Conservation (phyloP, 75 land plant genomes). For the Cryptomeria japonica region DNA sequence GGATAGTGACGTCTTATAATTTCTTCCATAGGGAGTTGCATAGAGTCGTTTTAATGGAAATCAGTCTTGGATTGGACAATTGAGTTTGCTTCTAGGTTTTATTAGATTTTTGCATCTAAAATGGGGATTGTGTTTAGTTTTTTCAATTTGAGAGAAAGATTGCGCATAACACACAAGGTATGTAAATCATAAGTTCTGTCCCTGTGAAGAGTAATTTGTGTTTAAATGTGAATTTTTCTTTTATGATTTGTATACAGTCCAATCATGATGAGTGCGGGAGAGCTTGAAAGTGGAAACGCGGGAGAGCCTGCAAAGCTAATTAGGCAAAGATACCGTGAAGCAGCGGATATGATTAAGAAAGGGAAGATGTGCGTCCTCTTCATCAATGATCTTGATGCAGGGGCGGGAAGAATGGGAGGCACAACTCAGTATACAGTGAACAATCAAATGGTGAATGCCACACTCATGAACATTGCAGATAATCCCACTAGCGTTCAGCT, state of each 20-base stretch:
- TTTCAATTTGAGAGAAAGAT: background rate
- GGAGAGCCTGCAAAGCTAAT: conserved; percentile 94
- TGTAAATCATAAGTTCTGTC: background rate
- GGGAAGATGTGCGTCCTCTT: conserved; percentile 93
- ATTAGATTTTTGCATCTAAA: conserved; percentile 1
- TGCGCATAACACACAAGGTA: background rate
- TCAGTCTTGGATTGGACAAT: background rate
- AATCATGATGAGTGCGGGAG: conserved; percentile 98
- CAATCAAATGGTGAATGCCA: conserved; percentile 98
- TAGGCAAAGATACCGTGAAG: conserved; percentile 92
- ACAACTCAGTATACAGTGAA: conserved; percentile 96
- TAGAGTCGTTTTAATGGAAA: background rate
- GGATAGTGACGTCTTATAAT: background rate
- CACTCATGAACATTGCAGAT: conserved; percentile 98
- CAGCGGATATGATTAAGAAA: conserved; percentile 86
- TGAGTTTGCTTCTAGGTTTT: background rate
- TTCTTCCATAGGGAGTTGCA: background rate
- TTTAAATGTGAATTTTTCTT: background rate
- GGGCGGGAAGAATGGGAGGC: conserved; percentile 86
- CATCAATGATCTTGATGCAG: conserved; percentile 96
- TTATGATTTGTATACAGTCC: conserved; percentile 55
- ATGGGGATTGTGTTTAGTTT: background rate
- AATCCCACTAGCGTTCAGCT: conserved; percentile 90
- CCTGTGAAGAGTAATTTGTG: background rate
- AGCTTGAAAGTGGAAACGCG: conserved; percentile 89